Evolutionary conservation across 164 flowering plant species (phyloP).

Genomic region (Sextonia rubra): DNA sequence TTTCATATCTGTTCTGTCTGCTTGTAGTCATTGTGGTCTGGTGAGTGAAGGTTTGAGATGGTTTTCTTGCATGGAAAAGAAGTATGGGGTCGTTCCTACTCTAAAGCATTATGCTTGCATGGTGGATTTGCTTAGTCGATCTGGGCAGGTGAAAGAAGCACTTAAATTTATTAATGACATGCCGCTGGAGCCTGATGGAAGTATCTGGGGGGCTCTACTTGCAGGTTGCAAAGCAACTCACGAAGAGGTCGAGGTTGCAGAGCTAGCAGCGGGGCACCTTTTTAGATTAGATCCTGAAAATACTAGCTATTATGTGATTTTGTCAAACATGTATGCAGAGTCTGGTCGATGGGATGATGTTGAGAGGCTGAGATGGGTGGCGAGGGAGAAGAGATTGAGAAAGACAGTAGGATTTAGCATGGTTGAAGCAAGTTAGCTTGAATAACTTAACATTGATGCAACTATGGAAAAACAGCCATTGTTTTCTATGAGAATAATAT

Average conservation of each 20-base stretch:
- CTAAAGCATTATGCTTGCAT: constrained; percentile 61
- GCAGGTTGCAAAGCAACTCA: constrained; percentile 37
- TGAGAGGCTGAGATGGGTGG: constrained; percentile 38
- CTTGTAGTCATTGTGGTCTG: constrained; percentile 61
- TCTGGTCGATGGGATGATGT: constrained; percentile 45
- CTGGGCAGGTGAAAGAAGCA: constrained; percentile 43
- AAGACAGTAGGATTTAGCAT: constrained; percentile 43
- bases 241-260: constrained; percentile 35
- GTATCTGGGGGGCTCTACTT: constrained; percentile 58
- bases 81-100: constrained; percentile 40
- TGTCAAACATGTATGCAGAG: constrained; percentile 52
- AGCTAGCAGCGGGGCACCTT: constrained; percentile 36
- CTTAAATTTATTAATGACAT: constrained; percentile 40
- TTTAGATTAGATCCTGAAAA: constrained; percentile 37
- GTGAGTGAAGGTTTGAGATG: constrained; percentile 50
- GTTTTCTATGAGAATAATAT: too few species aligned
- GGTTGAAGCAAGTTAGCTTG: constrained; percentile 16
- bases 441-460: too few species aligned
- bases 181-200: constrained; percentile 52
- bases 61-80: constrained; percentile 45
- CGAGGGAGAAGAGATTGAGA: constrained; percentile 32
- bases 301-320: constrained; percentile 36
- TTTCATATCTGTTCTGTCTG: constrained; percentile 49
- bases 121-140: constrained; percentile 61
- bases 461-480: too few species aligned